Percentiles rank a stretch among this genome's conserved stretches.
Conservation (phyloP, 1,284 basidiomycete species). For the Bjerkandera adusta region DNA sequence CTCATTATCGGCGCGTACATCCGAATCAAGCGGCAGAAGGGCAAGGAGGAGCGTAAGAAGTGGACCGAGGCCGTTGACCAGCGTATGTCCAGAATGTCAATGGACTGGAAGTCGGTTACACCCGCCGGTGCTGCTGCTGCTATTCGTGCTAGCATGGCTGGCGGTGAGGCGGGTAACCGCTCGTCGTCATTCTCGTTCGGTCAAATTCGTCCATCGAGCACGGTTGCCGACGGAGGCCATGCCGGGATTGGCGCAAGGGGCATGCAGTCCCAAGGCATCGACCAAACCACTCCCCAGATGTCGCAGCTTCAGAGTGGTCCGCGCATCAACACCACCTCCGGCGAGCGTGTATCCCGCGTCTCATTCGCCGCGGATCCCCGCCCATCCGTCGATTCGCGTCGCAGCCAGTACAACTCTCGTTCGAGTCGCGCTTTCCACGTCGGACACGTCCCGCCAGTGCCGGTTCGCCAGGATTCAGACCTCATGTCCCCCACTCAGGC, state of each 20-base stretch:
- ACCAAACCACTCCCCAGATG: slow-evolving; percentile 37
- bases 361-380: slow-evolving; percentile 74
- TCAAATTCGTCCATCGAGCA: slow-evolving; percentile 49
- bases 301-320: slow-evolving; percentile 52
- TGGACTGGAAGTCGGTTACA: slow-evolving; percentile 76
- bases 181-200: slow-evolving; percentile 57
- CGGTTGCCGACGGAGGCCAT: slow-evolving; percentile 44
- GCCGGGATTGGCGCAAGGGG: slow-evolving; percentile 41
- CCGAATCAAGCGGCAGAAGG: slow-evolving; percentile 14
- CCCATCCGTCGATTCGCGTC: slow-evolving; percentile 56
- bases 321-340: slow-evolving; percentile 32
- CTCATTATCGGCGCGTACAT: slow-evolving; percentile 16
- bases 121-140: slow-evolving; percentile 70
- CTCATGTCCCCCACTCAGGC: slow-evolving; percentile 67
- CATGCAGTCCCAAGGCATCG: slow-evolving; percentile 23
- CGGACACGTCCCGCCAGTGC: slow-evolving; percentile 53
- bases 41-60: slow-evolving; percentile 14
- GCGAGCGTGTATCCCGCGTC: slow-evolving; percentile 49
- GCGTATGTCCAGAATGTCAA: slow-evolving; percentile 79
- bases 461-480: slow-evolving; percentile 38
- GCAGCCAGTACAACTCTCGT: slow-evolving; percentile 29
- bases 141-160: slow-evolving; percentile 67
- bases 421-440: slow-evolving; percentile 52
- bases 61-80: slow-evolving; percentile 55
- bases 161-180: slow-evolving; percentile 37